Conservation (phyloP, 1,284 basidiomycete species). For the Omphalotus olearius region DNA sequence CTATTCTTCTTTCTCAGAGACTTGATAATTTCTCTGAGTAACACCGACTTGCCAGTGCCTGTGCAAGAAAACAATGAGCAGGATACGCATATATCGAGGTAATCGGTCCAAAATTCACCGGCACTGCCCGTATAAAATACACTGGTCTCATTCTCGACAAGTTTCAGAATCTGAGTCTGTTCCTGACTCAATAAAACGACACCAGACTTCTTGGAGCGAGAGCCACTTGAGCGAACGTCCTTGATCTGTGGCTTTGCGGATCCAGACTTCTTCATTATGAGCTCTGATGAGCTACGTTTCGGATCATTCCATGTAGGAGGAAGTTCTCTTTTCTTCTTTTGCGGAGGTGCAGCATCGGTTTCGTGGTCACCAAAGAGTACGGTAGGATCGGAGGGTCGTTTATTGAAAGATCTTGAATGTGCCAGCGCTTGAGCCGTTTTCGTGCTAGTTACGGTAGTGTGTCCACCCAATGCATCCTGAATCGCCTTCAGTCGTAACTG, state of each 20-base stretch:
- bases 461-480: constrained; percentile 41
- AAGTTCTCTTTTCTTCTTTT: constrained; percentile 52
- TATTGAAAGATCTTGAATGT: constrained; percentile 33
- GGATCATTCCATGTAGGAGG: constrained; percentile 42
- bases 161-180: constrained; percentile 76
- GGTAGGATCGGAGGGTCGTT: constrained; percentile 37
- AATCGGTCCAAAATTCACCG: constrained; percentile 48
- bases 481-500: constrained; percentile 51
- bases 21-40: constrained; percentile 88
- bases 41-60: constrained; percentile 95
- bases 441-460: constrained; percentile 15
- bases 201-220: constrained; percentile 33
- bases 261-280: constrained; percentile 13
- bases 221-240: constrained; percentile 3
- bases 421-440: constrained; percentile 19
- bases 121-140: constrained; percentile 99
- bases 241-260: constrained; percentile 15
- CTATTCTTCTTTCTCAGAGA: constrained; percentile 47
- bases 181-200: constrained; percentile 71
- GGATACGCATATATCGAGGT: constrained; percentile 5
- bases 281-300: constrained; percentile 5
- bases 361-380: constrained; percentile 22
- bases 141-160: constrained; percentile 70
- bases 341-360: constrained; percentile 18
- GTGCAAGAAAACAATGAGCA: constrained; percentile 10